Evolutionary conservation across 2,329 filamentous ascomycete genomes (phyloP).

Genomic region (Aureobasidium sp.): DNA sequence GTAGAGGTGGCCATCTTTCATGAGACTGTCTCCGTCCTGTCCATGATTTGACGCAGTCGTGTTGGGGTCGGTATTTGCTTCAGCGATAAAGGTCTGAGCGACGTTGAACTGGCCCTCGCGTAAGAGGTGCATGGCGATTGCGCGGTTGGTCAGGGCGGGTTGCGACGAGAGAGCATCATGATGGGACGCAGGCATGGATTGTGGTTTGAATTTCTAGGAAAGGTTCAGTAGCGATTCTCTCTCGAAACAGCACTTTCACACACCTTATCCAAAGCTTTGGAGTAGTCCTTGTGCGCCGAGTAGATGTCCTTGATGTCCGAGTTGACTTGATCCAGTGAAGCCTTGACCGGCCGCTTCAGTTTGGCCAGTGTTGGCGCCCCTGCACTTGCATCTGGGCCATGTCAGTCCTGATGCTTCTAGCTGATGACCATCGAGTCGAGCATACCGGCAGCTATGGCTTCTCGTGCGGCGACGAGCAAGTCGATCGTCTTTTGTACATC

Average conservation of each 20-base stretch:
- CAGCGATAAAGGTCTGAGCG: slow-evolving; percentile 74
- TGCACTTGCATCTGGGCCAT: not conserved
- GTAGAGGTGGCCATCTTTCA: not conserved
- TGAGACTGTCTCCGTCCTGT: not conserved
- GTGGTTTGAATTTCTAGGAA: slow-evolving; percentile 57
- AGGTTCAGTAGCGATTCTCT: not conserved
- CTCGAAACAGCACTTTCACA: not conserved
- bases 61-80: slow-evolving; percentile 14
- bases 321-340: slow-evolving; percentile 71
- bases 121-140: slow-evolving; percentile 92
- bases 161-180: slow-evolving; percentile 74
- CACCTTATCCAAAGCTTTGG: slow-evolving; percentile 77
- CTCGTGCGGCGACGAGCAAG: slow-evolving; percentile 64
- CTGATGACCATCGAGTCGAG: not conserved
- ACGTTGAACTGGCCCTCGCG: slow-evolving; percentile 90
- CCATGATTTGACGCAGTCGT: not conserved
- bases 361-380: slow-evolving; percentile 67
- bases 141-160: slow-evolving; percentile 74
- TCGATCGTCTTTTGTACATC: slow-evolving; percentile 82
- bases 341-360: slow-evolving; percentile 78
- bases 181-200: slow-evolving; percentile 65
- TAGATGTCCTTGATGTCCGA: slow-evolving; percentile 77
- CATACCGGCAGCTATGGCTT: slow-evolving; percentile 64
- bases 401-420: not conserved
- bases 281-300: slow-evolving; percentile 73